Evolutionary conservation across 306 rosid species (phyloP).

Genomic region (Acmispon strigosus): DNA sequence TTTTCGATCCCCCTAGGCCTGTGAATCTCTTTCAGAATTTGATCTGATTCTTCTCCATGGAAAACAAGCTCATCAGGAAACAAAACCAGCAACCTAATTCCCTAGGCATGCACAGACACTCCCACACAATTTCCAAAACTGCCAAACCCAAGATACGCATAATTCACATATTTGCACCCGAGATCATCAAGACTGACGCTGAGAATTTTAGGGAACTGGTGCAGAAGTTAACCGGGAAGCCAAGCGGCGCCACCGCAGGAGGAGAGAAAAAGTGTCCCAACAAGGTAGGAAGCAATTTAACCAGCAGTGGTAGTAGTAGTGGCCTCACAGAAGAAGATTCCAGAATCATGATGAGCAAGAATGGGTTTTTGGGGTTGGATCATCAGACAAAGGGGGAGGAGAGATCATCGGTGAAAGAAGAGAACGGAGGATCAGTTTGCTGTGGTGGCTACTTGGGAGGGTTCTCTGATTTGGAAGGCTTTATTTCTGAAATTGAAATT

Average conservation of each 20-base stretch:
- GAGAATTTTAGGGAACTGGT: slow-evolving; percentile 80
- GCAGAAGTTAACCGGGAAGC: slow-evolving; percentile 81
- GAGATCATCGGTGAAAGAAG: slow-evolving; percentile 23
- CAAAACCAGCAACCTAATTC: background rate
- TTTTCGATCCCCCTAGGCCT: too few relatives aligned
- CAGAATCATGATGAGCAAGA: slow-evolving; percentile 1
- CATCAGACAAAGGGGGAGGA: too few relatives aligned
- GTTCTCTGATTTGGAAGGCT: slow-evolving; percentile 72
- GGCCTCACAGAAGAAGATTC: slow-evolving; percentile 13
- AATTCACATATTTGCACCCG: slow-evolving; percentile 84
- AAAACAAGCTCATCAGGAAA: slow-evolving; percentile 28
- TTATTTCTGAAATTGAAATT: slow-evolving; percentile 61
- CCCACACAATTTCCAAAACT: slow-evolving; percentile 51
- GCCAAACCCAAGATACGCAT: slow-evolving; percentile 78
- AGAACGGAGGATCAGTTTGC: slow-evolving; percentile 27
- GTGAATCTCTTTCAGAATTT: background rate
- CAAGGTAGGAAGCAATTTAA: too few relatives aligned
- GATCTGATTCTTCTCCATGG: slow-evolving; percentile 27
- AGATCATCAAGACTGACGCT: slow-evolving; percentile 79
- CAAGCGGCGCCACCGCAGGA: slow-evolving; percentile 18
- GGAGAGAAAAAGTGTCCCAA: background rate
- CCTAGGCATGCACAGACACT: slow-evolving; percentile 49
- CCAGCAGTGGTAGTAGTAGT: background rate
- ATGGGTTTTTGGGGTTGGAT: slow-evolving; percentile 21
- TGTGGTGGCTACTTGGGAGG: slow-evolving; percentile 55